These are phyloP conservation scores for Heliosperma pusillum DNA, from an alignment of 148 eudicot genomes.

Conservation along the genomic window DNA sequence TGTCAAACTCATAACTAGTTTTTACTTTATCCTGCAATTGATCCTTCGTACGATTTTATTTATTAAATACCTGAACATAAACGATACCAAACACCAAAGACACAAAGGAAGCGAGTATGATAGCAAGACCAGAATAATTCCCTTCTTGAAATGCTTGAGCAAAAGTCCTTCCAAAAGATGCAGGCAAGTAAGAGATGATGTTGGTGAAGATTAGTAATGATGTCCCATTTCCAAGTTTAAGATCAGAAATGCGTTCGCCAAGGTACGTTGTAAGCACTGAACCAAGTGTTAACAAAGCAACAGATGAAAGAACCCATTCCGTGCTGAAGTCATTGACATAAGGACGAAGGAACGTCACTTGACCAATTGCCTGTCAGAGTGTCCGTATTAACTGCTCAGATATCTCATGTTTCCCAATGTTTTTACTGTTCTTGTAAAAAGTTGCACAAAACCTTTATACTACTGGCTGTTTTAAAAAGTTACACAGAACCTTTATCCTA, in stretches of 20 bases:
- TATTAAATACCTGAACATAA: conserved; percentile 80
- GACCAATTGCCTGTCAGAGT: conserved; percentile 85
- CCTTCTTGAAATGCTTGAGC: conserved; percentile 89
- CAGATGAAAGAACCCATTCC: conserved; percentile 83
- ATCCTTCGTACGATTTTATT: not conserved
- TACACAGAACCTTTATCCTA: not conserved
- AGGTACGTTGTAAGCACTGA: conserved; percentile 85
- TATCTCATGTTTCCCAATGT: not conserved
- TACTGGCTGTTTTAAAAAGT: not conserved
- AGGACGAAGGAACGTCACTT: conserved; percentile 93
- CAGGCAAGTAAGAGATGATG: conserved; percentile 95
- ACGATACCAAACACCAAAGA: conserved; percentile 90
- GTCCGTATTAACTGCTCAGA: conserved; percentile 11
- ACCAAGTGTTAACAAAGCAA: conserved; percentile 84
- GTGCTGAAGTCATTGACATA: conserved; percentile 90
- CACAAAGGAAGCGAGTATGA: conserved; percentile 60
- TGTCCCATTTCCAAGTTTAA: conserved; percentile 98
- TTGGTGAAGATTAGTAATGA: conserved; percentile 95
- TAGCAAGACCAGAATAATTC: conserved; percentile 73
- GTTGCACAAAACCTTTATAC: not conserved
- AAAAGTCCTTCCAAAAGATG: conserved; percentile 95
- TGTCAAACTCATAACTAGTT: conserved; percentile 14
- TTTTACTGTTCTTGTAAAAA: not conserved
- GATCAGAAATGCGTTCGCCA: conserved; percentile 89
- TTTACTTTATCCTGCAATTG: not conserved